These are phyloP conservation scores for Colletotrichum viniferum DNA, from an alignment of 2,329 filamentous ascomycete genomes.

Conservation along the genomic window DNA sequence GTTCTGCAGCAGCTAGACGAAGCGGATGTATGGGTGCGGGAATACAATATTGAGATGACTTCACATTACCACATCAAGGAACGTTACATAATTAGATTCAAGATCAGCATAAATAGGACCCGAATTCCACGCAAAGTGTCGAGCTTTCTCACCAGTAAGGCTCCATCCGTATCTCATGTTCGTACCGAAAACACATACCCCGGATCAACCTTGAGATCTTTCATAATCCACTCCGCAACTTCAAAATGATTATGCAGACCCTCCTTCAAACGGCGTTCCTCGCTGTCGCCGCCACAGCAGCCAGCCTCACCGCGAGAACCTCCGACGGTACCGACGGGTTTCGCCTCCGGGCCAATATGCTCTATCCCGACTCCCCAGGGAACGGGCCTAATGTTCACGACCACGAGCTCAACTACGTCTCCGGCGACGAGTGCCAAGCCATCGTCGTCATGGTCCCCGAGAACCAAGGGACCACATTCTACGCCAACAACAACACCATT, in stretches of 20 bases:
- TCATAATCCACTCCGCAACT: accelerated
- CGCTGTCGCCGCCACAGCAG: not conserved
- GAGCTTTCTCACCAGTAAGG: not conserved
- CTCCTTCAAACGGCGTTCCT: not conserved
- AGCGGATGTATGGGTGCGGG: not conserved
- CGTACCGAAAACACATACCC: accelerated
- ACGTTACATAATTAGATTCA: not conserved
- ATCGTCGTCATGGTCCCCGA: not conserved
- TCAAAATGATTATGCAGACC: not conserved
- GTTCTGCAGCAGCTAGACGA: not conserved
- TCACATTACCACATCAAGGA: not conserved
- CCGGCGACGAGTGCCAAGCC: not conserved
- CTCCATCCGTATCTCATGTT: not conserved
- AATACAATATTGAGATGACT: not conserved
- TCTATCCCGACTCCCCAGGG: not conserved
- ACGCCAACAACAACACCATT: not conserved
- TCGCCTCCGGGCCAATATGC: not conserved
- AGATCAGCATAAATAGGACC: not conserved
- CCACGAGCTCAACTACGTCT: not conserved
- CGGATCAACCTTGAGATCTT: not conserved
- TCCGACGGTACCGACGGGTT: not conserved
- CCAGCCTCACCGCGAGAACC: not conserved
- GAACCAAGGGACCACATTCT: not conserved
- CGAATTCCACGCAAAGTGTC: accelerated
- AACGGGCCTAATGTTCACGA: not conserved